Evolutionary conservation across 345 rosid species (phyloP), one percentile per base, ranked within the genome.

Genomic region (Salix exigua): DNA sequence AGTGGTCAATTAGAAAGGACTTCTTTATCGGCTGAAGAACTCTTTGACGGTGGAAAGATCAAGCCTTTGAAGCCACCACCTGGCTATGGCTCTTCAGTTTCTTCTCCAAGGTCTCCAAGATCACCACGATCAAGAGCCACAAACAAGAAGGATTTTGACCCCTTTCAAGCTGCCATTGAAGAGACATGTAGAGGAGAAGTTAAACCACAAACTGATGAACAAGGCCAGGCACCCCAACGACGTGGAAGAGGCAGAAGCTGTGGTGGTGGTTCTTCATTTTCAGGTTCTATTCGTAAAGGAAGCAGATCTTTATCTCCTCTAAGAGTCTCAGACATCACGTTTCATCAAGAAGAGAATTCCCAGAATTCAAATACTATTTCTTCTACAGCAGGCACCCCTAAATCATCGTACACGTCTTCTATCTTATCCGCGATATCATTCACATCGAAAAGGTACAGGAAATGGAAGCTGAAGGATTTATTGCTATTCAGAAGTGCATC

Each of bases 381-480:
- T 62, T 75, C 89, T 1, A 76, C 84, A 2, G 7, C 85, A 51
- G 81, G 73, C 68, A 33, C 63, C 55, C 16, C 74, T 30, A 75
- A 73, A 78, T 74, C 75, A 5, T 86, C 88, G 30, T 88, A 86
- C 58, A 83, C 84, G n/a, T 77, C 89, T 38, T 78, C 92, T 1
- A 63, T 93, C 51, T 75, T 93, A 40, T 90, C 99, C 0, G 92
- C 93, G 2, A 81, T 92, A 31, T 83, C 97, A 9, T 90, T 87
- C 69, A 80, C 96, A 1, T 23, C 68, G 13, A 85, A 82, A 76
- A 82, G 82, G 0, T 81, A 84, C 78, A 87, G 81, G 74, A 93
- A 96, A 82, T 96, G 99, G 99, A 93, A 88, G 76, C 79, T 96
- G 64, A 91, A 86, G 79, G 97, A 96, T 77, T 85, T 96, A 0